phyloP scores from a whole-genome alignment of 192 early-diverging fungal species.

The Mortierella claussenii region DNA sequence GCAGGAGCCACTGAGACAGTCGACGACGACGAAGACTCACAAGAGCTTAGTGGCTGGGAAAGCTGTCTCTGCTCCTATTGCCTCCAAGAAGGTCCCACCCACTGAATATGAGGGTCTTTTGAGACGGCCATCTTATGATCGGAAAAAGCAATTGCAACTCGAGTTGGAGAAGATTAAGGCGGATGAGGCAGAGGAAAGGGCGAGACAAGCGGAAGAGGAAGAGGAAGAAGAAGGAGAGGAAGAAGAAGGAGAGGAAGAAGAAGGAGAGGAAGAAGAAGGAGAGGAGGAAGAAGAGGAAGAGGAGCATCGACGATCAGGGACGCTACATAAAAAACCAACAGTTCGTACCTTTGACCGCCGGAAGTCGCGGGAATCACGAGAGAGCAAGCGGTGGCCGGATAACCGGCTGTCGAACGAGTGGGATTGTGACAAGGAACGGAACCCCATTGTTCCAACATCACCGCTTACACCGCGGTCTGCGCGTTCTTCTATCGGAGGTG shows the following conservation, averaged over 20 bases:
- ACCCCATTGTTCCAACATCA: slow-evolving; percentile 12
- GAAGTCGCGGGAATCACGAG: too few relatives aligned
- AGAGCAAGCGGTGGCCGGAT: not conserved
- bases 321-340: too few relatives aligned
- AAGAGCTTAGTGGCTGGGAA: not conserved
- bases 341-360: too few relatives aligned
- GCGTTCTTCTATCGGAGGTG: slow-evolving; percentile 18
- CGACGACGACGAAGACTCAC: not conserved
- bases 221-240: not conserved
- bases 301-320: not conserved
- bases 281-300: not conserved
- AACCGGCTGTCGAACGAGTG: too few relatives aligned
- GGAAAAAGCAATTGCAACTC: slow-evolving; percentile 34
- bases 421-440: too few relatives aligned
- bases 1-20: slow-evolving; percentile 8
- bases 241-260: slow-evolving; percentile 1
- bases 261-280: too few relatives aligned
- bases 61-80: not conserved
- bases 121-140: slow-evolving; percentile 28
- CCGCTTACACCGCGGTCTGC: slow-evolving; percentile 42
- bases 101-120: slow-evolving; percentile 7
- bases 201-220: slow-evolving; percentile 4
- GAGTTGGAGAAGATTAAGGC: slow-evolving; percentile 39
- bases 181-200: slow-evolving; percentile 7
- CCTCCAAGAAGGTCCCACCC: not conserved